Evolutionary conservation across 2,329 filamentous ascomycete genomes (phyloP).

Genomic region (Beauveria sp.): DNA sequence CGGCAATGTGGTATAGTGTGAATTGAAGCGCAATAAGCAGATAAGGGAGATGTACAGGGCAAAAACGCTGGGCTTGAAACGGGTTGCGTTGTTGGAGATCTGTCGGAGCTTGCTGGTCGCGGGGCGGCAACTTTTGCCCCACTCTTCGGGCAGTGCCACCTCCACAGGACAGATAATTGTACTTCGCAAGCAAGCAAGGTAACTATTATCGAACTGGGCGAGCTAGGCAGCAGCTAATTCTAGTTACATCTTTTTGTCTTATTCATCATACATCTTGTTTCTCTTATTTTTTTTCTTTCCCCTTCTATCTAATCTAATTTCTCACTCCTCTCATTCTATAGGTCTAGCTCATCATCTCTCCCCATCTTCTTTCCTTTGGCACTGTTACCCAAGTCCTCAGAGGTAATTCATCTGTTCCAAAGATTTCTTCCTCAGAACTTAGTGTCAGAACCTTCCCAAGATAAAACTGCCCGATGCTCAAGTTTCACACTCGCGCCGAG

Average conservation of each 20-base stretch:
- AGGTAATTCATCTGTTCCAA: no score
- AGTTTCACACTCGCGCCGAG: no score
- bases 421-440: no score
- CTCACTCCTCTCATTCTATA: no score
- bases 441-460: no score
- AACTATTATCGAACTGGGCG: background rate
- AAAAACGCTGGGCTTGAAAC: background rate
- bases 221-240: background rate
- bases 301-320: no score
- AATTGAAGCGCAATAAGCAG: background rate
- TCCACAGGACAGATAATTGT: background rate
- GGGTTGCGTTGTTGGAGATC: slow-evolving; percentile 9
- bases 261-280: no score
- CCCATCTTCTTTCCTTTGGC: no score
- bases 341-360: no score
- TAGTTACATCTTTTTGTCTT: background rate
- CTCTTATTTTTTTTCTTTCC: no score
- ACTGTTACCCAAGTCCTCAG: no score
- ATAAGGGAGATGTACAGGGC: background rate
- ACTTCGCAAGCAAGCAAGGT: background rate
- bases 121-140: slow-evolving; percentile 5
- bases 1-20: background rate
- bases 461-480: no score
- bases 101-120: slow-evolving; percentile 5
- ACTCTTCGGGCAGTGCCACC: slow-evolving; percentile 7